Evolutionary conservation across 208 protist genomes (phyloP).

Genomic region (Naegleria fowleri): DNA sequence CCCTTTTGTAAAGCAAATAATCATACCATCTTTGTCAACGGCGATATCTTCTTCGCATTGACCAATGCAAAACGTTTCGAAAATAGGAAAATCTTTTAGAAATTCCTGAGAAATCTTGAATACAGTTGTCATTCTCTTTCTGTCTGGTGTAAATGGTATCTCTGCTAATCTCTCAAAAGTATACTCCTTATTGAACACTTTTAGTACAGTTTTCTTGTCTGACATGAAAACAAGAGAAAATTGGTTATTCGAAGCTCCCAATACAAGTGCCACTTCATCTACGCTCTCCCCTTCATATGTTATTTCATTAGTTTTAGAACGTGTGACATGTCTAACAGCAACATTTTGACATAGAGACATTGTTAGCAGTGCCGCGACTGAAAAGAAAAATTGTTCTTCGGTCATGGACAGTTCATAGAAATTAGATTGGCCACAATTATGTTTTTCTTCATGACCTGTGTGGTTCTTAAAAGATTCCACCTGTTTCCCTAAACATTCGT

Average conservation of each 20-base stretch:
- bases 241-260: slow-evolving; percentile 65
- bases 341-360: background rate
- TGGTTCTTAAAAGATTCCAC: too few relatives aligned
- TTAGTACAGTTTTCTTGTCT: background rate
- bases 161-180: slow-evolving; percentile 72
- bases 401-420: too few relatives aligned
- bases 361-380: background rate
- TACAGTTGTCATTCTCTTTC: slow-evolving; percentile 75
- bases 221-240: slow-evolving; percentile 48
- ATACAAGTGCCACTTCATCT: slow-evolving; percentile 43
- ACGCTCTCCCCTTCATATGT: background rate
- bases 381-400: background rate
- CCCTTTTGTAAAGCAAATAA: slow-evolving; percentile 63
- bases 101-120: background rate
- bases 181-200: slow-evolving; percentile 26
- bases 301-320: background rate
- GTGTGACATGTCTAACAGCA: background rate
- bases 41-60: background rate
- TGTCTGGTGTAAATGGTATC: slow-evolving; percentile 64
- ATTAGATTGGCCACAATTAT: too few relatives aligned
- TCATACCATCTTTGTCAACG: slow-evolving; percentile 27
- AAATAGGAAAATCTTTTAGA: background rate
- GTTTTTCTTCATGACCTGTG: too few relatives aligned
- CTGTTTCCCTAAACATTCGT: background rate
- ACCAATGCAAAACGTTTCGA: background rate